These are phyloP conservation scores for Geranium rotundifolium DNA, from an alignment of 345 rosid genomes.

Conservation along the genomic window DNA sequence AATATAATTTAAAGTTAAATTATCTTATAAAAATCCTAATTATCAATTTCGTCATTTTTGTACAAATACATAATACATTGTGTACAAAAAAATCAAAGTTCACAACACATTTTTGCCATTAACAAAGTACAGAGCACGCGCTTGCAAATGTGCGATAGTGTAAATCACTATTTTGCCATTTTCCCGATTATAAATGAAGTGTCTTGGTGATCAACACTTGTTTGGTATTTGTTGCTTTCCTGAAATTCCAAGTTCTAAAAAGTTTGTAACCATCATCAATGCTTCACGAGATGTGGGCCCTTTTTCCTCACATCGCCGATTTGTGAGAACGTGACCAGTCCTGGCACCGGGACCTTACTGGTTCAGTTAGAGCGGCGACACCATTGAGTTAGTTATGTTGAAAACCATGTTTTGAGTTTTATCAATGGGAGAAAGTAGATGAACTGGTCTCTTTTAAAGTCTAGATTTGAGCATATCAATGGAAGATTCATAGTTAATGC, in stretches of 20 bases:
- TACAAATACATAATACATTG: too few relatives aligned
- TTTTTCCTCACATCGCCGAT: too few relatives aligned
- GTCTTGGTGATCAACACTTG: neutral
- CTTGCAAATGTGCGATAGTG: too few relatives aligned
- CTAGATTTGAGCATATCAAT: neutral
- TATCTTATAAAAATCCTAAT: too few relatives aligned
- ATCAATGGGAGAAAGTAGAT: too few relatives aligned
- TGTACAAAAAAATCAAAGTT: too few relatives aligned
- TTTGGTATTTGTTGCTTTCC: constrained; percentile 12
- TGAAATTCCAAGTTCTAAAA: constrained; percentile 4
- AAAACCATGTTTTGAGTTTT: neutral
- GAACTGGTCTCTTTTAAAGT: neutral
- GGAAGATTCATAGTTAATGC: neutral
- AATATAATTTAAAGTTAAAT: too few relatives aligned
- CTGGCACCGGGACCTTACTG: neutral
- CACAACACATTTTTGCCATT: too few relatives aligned
- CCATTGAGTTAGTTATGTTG: neutral
- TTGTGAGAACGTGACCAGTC: neutral
- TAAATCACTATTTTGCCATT: too few relatives aligned
- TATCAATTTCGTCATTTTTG: too few relatives aligned
- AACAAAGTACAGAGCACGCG: too few relatives aligned
- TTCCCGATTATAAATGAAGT: neutral
- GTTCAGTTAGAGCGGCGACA: neutral
- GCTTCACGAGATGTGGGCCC: neutral
- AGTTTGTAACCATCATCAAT: neutral